Conservation (phyloP, 192 early-diverging fungal species). For the Spinellus fusiger region DNA sequence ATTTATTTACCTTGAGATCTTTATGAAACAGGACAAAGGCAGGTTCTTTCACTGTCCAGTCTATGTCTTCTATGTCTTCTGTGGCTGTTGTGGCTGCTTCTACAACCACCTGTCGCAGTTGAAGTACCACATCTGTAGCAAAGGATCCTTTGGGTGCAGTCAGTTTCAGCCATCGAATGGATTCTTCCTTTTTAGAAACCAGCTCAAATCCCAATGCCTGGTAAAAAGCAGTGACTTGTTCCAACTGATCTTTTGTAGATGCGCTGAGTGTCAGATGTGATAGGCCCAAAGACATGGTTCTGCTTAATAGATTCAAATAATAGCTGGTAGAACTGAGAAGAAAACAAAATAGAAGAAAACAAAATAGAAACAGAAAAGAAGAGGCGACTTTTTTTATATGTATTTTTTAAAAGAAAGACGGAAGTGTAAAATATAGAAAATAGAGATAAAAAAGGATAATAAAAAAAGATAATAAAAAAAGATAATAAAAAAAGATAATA, state of each 20-base stretch:
- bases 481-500: not conserved
- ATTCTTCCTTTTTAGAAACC: not conserved
- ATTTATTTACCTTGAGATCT: slow-evolving; percentile 12
- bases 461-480: not conserved
- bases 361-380: not conserved
- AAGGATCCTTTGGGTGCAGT: not conserved
- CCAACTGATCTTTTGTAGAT: not conserved
- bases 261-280: slow-evolving; percentile 23
- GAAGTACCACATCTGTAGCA: slow-evolving; percentile 2
- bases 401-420: not conserved
- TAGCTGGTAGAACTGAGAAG: not conserved
- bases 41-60: slow-evolving; percentile 11
- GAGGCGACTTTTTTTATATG: too few relatives aligned
- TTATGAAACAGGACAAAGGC: slow-evolving; percentile 4
- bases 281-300: slow-evolving; percentile 16
- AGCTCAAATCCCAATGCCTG: slow-evolving; percentile 23
- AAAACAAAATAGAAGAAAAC: not conserved
- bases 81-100: not conserved
- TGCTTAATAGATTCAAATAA: not conserved
- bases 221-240: slow-evolving; percentile 18
- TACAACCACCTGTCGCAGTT: slow-evolving; percentile 3
- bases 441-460: not conserved
- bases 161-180: slow-evolving; percentile 3
- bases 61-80: not conserved
- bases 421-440: not conserved